These are phyloP conservation scores for Xanthoparmelia taractica DNA, from an alignment of 495 filamentous ascomycete species.

Conservation along the genomic window DNA sequence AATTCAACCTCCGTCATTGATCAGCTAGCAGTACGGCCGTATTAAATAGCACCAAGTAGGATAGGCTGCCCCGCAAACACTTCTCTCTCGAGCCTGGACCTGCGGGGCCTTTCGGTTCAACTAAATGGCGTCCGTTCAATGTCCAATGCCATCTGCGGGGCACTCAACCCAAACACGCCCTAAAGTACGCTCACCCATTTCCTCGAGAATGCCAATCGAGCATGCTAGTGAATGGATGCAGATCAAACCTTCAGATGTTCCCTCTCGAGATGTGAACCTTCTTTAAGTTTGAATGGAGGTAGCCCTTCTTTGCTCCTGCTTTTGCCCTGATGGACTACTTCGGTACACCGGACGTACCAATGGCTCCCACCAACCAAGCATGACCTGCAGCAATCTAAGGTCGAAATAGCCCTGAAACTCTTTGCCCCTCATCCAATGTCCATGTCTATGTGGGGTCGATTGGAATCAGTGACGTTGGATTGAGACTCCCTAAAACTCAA, in stretches of 20 bases:
- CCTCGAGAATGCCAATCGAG: too few species aligned
- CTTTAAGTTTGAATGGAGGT: background rate
- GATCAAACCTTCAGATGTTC: background rate
- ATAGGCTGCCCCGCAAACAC: background rate
- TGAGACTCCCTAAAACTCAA: conserved; percentile 2
- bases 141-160: background rate
- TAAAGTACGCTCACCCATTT: too few species aligned
- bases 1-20: background rate
- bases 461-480: background rate
- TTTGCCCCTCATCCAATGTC: background rate
- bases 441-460: conserved; percentile 8
- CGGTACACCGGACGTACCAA: conserved; percentile 6
- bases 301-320: too few species aligned
- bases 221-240: background rate
- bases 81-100: background rate
- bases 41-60: too few species aligned
- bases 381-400: background rate
- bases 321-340: background rate
- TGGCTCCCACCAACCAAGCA: conserved; percentile 2
- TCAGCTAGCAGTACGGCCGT: background rate
- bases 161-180: background rate
- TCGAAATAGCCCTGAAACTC: background rate
- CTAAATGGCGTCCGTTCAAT: background rate
- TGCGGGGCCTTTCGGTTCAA: background rate
- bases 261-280: background rate